Conservation (phyloP, 805 yeast genomes). For the Blastobotrys terrestris region DNA sequence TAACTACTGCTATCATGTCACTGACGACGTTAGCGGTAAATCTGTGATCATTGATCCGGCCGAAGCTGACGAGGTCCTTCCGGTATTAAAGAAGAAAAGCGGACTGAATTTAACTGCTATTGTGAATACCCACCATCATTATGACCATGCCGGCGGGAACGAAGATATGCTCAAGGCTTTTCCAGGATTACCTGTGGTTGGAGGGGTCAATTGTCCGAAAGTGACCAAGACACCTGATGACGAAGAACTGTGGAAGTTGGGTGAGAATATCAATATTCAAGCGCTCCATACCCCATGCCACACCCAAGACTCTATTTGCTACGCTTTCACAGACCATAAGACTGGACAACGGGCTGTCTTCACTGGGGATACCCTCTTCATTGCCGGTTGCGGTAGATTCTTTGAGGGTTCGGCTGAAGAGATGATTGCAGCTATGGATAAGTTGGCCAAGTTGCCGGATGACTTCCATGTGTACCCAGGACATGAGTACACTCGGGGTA, state of each 20-base stretch:
- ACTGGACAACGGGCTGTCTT: constrained; percentile 70
- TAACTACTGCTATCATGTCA: constrained; percentile 77
- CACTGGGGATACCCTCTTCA: constrained; percentile 93
- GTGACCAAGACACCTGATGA: constrained; percentile 69
- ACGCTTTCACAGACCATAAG: constrained; percentile 58
- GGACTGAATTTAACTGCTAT: constrained; percentile 58
- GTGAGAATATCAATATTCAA: constrained; percentile 55
- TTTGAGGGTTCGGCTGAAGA: constrained; percentile 84
- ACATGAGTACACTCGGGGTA: constrained; percentile 87
- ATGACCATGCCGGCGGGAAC: constrained; percentile 92
- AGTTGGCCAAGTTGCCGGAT: constrained; percentile 53
- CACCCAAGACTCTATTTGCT: constrained; percentile 93
- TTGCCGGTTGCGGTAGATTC: constrained; percentile 93
- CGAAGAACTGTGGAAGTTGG: constrained; percentile 54
- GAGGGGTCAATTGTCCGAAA: constrained; percentile 73
- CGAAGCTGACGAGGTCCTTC: constrained; percentile 62
- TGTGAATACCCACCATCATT: constrained; percentile 94
- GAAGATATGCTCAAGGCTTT: constrained; percentile 28
- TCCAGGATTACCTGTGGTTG: constrained; percentile 60
- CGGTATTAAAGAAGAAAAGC: constrained; percentile 33
- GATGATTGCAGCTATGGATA: constrained; percentile 68
- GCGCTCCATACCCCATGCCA: constrained; percentile 97
- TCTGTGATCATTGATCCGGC: constrained; percentile 94
- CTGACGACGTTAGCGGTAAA: constrained; percentile 57
- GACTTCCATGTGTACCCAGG: constrained; percentile 84